Evolutionary conservation across 768 basidiomycete species (phyloP).

Genomic region (Coprinopsis marcescibilis): DNA sequence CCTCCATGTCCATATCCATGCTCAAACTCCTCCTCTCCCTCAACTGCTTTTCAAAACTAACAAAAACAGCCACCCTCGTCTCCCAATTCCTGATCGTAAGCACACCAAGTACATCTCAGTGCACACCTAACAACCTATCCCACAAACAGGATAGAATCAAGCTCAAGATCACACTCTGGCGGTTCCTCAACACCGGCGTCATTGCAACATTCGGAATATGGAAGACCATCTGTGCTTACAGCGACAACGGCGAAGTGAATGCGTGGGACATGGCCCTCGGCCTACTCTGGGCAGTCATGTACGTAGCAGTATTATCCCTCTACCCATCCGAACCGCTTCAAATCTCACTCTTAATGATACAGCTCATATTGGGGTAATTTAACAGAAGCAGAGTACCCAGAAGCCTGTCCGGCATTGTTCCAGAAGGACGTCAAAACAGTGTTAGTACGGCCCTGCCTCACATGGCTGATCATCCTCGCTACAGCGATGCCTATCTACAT

Average conservation of each 20-base stretch:
- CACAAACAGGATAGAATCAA: background rate
- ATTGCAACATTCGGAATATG: background rate
- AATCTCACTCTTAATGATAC: background rate
- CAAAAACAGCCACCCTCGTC: no score
- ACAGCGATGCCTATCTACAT: background rate
- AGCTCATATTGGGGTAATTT: slow-evolving; percentile 1
- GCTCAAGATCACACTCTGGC: slow-evolving; percentile 5
- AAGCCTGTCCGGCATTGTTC: background rate
- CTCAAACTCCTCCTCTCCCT: no score
- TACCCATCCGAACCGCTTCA: background rate
- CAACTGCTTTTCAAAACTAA: no score
- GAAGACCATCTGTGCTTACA: slow-evolving; percentile 2
- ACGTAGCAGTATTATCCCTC: background rate
- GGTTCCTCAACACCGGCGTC: background rate
- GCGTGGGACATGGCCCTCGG: slow-evolving; percentile 6
- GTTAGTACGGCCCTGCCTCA: background rate
- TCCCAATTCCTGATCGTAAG: no score
- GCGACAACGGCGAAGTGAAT: background rate
- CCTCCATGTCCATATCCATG: no score
- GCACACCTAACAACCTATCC: no score
- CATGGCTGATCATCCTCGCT: background rate
- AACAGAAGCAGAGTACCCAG: background rate
- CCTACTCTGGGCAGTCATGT: slow-evolving; percentile 3
- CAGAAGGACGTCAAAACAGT: background rate
- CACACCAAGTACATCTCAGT: no score